Evolutionary conservation across 2,329 filamentous ascomycete species (phyloP).

Genomic region (Aphanocladium album): DNA sequence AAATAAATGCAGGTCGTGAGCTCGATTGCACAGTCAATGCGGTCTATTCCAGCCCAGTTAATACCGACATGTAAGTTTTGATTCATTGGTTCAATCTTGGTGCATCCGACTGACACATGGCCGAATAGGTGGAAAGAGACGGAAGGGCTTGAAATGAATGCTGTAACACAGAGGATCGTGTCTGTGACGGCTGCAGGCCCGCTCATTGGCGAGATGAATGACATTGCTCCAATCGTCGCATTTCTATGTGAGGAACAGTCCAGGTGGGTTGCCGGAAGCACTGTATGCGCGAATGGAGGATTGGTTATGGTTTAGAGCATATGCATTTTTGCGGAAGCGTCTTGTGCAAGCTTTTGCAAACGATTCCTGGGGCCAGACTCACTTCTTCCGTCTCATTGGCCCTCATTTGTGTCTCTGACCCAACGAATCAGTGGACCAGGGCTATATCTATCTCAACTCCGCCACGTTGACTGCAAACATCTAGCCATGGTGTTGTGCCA

Average conservation of each 20-base stretch:
- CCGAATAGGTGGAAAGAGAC: not conserved
- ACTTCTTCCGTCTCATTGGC: no score
- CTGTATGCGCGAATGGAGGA: not conserved
- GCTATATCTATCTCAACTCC: no score
- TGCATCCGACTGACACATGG: no score
- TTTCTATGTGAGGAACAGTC: not conserved
- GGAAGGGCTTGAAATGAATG: not conserved
- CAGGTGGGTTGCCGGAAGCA: not conserved
- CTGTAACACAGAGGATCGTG: not conserved
- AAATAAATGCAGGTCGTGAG: not conserved
- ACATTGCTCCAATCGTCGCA: not conserved
- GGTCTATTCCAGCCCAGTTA: not conserved
- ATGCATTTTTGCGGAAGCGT: no score
- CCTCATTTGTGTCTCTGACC: no score
- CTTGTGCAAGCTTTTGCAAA: no score
- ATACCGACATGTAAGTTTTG: not conserved
- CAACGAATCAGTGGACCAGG: no score
- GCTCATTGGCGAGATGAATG: not conserved
- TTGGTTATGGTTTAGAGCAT: not conserved
- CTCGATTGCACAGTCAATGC: not conserved
- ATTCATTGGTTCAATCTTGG: no score
- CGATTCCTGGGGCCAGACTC: no score
- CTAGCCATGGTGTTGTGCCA: no score
- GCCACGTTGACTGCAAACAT: no score
- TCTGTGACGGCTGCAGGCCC: not conserved